Conservation (phyloP, 2,329 filamentous ascomycete species). For the Phyllosticta citribraziliensis region DNA sequence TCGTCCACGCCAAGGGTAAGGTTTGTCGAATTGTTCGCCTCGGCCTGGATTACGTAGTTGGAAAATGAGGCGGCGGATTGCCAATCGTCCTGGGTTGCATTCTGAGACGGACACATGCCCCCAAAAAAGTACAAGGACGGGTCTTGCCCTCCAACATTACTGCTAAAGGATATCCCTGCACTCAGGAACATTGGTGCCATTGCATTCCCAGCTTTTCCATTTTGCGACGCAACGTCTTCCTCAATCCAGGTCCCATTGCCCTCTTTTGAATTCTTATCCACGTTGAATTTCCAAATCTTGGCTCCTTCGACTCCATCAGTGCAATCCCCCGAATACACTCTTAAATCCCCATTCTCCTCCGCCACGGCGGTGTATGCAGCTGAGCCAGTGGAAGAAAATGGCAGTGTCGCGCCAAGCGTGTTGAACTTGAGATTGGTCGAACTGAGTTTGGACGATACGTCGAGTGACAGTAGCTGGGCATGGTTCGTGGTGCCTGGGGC, state of each 20-base stretch:
- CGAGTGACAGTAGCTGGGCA: constrained; percentile 52
- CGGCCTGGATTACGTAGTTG: constrained; percentile 63
- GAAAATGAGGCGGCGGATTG: constrained; percentile 66
- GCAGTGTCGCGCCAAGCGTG: constrained; percentile 48
- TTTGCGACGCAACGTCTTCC: constrained; percentile 28
- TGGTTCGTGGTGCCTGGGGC: constrained; percentile 32
- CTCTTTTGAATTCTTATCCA: constrained; percentile 30
- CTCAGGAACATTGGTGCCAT: constrained; percentile 48
- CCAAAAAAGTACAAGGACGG: constrained; percentile 66
- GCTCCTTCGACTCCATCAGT: constrained; percentile 39
- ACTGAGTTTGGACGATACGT: constrained; percentile 51
- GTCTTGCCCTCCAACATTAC: constrained; percentile 43
- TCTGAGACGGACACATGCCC: constrained; percentile 66
- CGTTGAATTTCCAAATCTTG: constrained; percentile 59
- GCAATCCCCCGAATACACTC: constrained; percentile 68
- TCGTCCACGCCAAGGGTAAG: constrained; percentile 40
- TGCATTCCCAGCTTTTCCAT: constrained; percentile 24
- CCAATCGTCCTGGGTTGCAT: constrained; percentile 43
- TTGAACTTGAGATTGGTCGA: constrained; percentile 34
- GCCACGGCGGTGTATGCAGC: constrained; percentile 57
- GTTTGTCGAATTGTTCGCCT: constrained; percentile 27
- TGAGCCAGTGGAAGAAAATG: constrained; percentile 47
- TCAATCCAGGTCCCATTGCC: constrained; percentile 49
- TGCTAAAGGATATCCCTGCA: constrained; percentile 58
- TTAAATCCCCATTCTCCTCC: constrained; percentile 57